Conservation (phyloP, 2,329 filamentous ascomycete genomes). For the Colletotrichum sp. region DNA sequence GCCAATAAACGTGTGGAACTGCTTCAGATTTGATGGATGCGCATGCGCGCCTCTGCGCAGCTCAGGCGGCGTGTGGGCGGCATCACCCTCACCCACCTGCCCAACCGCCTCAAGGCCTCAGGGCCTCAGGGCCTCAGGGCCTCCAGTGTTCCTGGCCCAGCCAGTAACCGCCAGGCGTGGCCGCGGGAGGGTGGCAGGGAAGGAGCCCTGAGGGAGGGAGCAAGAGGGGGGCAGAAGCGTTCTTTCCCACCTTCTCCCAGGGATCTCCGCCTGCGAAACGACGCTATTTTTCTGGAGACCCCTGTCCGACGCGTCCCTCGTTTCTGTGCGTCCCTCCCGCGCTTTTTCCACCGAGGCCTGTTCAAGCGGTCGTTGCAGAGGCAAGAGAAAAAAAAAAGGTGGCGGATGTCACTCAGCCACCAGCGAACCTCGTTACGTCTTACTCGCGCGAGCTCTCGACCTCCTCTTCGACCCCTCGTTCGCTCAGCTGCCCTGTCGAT, state of each 20-base stretch:
- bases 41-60: background rate
- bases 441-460: background rate
- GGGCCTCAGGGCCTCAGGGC: background rate
- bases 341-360: background rate
- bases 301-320: background rate
- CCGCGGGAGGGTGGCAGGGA: background rate
- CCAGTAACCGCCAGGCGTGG: background rate
- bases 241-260: background rate
- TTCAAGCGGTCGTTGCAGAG: background rate
- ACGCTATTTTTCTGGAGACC: background rate
- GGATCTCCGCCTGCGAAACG: slow-evolving; percentile 1
- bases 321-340: background rate
- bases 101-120: background rate
- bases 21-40: background rate
- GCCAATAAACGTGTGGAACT: background rate
- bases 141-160: background rate
- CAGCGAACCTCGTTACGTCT: background rate
- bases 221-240: background rate
- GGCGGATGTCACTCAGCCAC: slow-evolving; percentile 16
- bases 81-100: background rate
- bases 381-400: background rate
- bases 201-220: background rate
- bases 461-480: background rate
- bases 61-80: background rate
- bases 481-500: background rate